Percentiles rank a stretch among this genome's conserved stretches.
Conservation (phyloP, 768 basidiomycete species). For the Phaffia tasmanica region DNA sequence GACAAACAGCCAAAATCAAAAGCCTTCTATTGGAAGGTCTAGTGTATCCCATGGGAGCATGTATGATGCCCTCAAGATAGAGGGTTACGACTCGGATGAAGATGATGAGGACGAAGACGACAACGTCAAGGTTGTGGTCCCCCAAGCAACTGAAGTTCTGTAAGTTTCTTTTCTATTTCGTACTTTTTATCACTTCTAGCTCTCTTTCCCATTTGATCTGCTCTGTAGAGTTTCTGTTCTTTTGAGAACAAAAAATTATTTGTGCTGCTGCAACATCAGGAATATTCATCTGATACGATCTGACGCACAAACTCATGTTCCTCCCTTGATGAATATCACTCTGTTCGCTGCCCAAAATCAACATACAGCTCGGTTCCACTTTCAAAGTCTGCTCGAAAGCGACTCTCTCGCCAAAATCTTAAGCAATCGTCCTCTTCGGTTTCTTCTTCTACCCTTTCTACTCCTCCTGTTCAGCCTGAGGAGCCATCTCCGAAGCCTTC, state of each 20-base stretch:
- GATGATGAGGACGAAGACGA: constrained; percentile 8
- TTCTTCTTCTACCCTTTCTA: constrained; percentile 2
- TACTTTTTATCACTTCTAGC: not conserved
- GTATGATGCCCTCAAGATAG: constrained; percentile 22
- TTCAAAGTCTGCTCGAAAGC: constrained; percentile 14
- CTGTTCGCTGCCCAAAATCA: not conserved
- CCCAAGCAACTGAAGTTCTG: not conserved
- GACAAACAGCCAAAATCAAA: too few species aligned
- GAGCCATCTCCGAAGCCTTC: not conserved
- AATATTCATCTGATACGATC: not conserved
- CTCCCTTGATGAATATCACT: not conserved
- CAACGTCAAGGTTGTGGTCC: constrained; percentile 1
- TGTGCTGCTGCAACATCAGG: not conserved
- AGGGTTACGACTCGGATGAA: constrained; percentile 17
- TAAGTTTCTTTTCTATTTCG: not conserved
- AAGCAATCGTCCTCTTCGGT: not conserved
- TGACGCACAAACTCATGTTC: not conserved
- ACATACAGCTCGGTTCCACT: constrained; percentile 1
- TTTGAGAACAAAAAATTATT: not conserved
- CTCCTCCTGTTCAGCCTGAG: not conserved
- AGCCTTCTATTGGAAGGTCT: too few species aligned
- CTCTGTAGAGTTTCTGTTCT: not conserved
- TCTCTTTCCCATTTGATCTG: not conserved
- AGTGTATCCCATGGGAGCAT: constrained; percentile 14
- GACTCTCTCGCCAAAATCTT: constrained; percentile 7